These are phyloP conservation scores for Malus hybrid DNA, from an alignment of 331 rosid species.

Conservation along the genomic window DNA sequence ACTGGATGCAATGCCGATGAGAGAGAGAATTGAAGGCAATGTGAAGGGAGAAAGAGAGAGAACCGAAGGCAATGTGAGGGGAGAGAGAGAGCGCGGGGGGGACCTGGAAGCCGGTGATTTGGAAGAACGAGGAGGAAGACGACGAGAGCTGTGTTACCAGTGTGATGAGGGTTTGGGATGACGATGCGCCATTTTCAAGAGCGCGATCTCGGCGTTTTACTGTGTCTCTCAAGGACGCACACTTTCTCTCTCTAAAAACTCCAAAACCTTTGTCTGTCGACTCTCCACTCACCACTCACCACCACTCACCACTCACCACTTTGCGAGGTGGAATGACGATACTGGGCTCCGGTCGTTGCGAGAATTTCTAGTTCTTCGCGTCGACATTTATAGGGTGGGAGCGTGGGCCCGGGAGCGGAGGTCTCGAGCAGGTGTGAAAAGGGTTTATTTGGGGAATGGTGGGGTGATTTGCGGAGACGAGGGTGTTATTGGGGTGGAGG, in stretches of 20 bases:
- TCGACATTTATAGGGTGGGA: background rate
- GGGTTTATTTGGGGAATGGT: background rate
- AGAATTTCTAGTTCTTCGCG: background rate
- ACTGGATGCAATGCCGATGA: conserved; percentile 10
- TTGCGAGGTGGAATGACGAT: conserved; percentile 23
- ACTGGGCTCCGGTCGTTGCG: conserved; percentile 20
- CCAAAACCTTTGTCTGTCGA: background rate
- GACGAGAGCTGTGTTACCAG: background rate
- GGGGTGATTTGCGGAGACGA: background rate
- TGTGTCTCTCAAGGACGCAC: background rate
- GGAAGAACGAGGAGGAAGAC: background rate
- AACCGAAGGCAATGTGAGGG: background rate
- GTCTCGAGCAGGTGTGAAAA: background rate
- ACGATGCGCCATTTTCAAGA: conserved; percentile 31
- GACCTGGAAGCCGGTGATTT: background rate
- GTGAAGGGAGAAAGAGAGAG: background rate
- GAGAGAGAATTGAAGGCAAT: background rate
- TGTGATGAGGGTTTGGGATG: background rate
- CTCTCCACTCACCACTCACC: background rate
- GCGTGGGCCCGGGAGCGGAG: background rate
- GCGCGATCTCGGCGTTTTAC: conserved; percentile 22
- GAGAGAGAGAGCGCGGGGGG: background rate
- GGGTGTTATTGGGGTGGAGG: background rate
- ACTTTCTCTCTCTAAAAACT: conserved; percentile 4
- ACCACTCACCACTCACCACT: background rate